Conservation (phyloP, 148 eudicot genomes). For the Simmondsia chinensis region DNA sequence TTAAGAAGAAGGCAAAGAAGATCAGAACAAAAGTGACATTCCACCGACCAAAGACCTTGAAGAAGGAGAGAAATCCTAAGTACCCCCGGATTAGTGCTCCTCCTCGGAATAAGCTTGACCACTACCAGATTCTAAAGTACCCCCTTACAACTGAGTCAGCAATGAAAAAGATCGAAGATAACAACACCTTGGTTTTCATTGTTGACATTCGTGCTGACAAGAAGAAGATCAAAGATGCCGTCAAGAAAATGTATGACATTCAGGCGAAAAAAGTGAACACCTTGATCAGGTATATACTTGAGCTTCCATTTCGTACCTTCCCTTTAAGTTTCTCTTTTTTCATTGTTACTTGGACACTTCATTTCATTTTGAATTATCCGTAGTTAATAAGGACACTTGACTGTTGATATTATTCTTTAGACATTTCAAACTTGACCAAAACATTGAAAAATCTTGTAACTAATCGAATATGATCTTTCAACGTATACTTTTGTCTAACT, state of each 20-base stretch:
- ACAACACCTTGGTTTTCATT: conserved; percentile 74
- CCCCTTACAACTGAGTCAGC: conserved; percentile 86
- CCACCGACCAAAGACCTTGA: conserved; percentile 75
- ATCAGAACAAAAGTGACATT: conserved; percentile 72
- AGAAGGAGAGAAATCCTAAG: conserved; percentile 61
- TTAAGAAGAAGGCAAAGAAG: conserved; percentile 68
- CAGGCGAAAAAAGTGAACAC: conserved; percentile 86
- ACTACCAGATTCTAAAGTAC: conserved; percentile 67
- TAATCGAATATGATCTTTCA: too few relatives aligned
- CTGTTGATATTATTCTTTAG: too few relatives aligned
- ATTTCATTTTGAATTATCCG: too few relatives aligned
- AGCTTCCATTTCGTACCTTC: too few relatives aligned
- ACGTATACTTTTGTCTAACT: too few relatives aligned
- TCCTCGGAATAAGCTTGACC: conserved; percentile 72
- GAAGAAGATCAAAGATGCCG: conserved; percentile 84
- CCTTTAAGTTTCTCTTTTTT: too few relatives aligned
- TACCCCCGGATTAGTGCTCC: conserved; percentile 79
- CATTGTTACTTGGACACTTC: too few relatives aligned
- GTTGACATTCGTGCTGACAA: conserved; percentile 74
- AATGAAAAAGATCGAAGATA: conserved; percentile 84
- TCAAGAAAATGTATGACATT: conserved; percentile 80
- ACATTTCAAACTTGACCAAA: too few relatives aligned
- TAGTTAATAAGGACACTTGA: too few relatives aligned
- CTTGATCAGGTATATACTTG: conserved; percentile 81
- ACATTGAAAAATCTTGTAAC: too few relatives aligned